Conservation (phyloP, 2,329 filamentous ascomycete species). For the Colletotrichum somersetense region DNA sequence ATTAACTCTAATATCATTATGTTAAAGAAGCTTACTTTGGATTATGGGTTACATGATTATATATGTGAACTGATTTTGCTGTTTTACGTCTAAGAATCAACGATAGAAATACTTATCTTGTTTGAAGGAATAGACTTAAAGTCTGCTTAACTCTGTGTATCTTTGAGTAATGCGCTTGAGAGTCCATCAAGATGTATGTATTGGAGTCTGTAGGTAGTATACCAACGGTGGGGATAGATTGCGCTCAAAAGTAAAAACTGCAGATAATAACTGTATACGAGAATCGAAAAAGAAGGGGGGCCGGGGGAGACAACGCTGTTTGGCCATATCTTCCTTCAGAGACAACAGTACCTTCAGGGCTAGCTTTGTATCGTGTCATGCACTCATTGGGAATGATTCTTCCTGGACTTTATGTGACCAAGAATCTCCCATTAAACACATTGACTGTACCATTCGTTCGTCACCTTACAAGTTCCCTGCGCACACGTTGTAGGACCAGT, state of each 20-base stretch:
- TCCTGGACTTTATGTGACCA: background rate
- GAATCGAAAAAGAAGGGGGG: background rate
- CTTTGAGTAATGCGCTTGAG: too few species aligned
- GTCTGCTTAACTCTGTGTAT: too few species aligned
- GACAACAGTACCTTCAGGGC: background rate
- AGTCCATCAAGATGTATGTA: too few species aligned
- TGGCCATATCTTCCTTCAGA: background rate
- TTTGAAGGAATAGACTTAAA: too few species aligned
- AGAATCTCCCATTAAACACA: background rate
- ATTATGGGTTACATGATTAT: too few species aligned
- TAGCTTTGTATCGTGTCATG: background rate
- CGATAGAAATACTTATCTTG: too few species aligned
- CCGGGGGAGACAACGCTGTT: background rate
- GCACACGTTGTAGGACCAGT: slow-evolving; percentile 46
- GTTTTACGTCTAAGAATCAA: too few species aligned
- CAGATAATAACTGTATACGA: background rate
- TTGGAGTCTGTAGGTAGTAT: too few species aligned
- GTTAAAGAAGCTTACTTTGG: too few species aligned
- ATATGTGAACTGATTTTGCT: too few species aligned
- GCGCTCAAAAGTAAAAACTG: background rate
- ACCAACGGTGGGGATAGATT: background rate
- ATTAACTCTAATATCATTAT: too few species aligned
- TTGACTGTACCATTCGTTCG: slow-evolving; percentile 45
- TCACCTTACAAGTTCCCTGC: slow-evolving; percentile 46
- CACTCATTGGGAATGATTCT: background rate